Conservation (phyloP, 257 asterid genomes). For the Solanum chiquidenum region DNA sequence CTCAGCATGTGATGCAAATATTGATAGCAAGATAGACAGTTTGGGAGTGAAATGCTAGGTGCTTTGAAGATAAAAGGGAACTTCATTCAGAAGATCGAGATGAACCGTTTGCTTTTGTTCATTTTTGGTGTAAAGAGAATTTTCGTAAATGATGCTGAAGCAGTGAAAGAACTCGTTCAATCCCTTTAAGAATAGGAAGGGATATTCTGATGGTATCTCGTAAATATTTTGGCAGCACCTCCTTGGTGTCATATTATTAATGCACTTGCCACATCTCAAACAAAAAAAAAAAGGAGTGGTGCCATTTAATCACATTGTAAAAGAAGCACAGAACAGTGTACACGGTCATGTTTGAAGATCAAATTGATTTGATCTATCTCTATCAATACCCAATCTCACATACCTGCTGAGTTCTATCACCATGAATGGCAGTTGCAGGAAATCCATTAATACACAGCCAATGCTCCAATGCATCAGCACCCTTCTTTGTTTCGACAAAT, state of each 20-base stretch:
- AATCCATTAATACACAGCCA: constrained; percentile 57
- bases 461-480: constrained; percentile 79
- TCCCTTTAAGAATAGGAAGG: background rate
- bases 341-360: background rate
- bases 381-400: background rate
- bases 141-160: background rate
- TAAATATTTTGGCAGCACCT: background rate
- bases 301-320: background rate
- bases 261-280: background rate
- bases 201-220: background rate
- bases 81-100: background rate
- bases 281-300: background rate
- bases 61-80: background rate
- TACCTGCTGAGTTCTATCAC: constrained; percentile 88
- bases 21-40: background rate
- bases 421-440: constrained; percentile 87
- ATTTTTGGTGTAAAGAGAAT: background rate
- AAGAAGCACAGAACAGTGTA: background rate
- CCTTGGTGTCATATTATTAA: too few species aligned
- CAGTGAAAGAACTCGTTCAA: background rate
- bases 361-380: background rate
- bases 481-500: constrained; percentile 86
- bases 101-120: background rate
- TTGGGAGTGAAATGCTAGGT: background rate
- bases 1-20: background rate